Conservation (phyloP, 1,139 yeast species). For the Candida sp. region DNA sequence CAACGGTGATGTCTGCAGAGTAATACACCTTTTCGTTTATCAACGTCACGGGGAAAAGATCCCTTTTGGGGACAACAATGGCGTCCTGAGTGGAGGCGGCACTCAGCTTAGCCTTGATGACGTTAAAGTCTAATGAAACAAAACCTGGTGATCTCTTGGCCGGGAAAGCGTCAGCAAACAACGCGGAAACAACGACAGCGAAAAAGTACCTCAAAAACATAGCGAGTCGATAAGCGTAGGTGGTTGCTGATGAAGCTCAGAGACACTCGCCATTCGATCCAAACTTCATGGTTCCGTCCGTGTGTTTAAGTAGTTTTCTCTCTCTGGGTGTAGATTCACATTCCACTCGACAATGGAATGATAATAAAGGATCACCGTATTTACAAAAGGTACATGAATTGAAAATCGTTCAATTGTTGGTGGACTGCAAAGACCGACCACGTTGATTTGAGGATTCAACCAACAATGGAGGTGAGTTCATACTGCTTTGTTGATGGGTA, state of each 20-base stretch:
- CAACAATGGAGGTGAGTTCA: too few relatives aligned
- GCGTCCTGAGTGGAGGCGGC: conserved; percentile 21
- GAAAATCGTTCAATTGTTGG: too few relatives aligned
- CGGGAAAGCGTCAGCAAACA: conserved; percentile 10
- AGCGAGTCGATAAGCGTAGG: background rate
- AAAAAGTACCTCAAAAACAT: conserved; percentile 2
- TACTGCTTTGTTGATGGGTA: too few relatives aligned
- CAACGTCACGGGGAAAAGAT: conserved; percentile 9
- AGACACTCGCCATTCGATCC: background rate
- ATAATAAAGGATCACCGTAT: too few relatives aligned
- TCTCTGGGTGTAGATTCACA: too few relatives aligned
- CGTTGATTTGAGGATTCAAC: too few relatives aligned
- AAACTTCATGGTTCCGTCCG: background rate
- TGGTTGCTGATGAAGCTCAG: background rate
- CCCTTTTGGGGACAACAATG: background rate
- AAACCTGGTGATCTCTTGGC: conserved; percentile 13
- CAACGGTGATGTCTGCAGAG: conserved; percentile 10
- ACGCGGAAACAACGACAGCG: conserved; percentile 14
- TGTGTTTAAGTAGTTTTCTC: background rate
- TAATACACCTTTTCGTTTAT: conserved; percentile 9
- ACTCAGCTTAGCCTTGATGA: conserved; percentile 16
- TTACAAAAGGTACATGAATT: too few relatives aligned
- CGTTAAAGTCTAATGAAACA: conserved; percentile 12
- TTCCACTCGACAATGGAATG: too few relatives aligned
- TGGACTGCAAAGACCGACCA: too few relatives aligned